Conservation (phyloP, 2,329 filamentous ascomycete species). For the Remersonia thermophila region DNA sequence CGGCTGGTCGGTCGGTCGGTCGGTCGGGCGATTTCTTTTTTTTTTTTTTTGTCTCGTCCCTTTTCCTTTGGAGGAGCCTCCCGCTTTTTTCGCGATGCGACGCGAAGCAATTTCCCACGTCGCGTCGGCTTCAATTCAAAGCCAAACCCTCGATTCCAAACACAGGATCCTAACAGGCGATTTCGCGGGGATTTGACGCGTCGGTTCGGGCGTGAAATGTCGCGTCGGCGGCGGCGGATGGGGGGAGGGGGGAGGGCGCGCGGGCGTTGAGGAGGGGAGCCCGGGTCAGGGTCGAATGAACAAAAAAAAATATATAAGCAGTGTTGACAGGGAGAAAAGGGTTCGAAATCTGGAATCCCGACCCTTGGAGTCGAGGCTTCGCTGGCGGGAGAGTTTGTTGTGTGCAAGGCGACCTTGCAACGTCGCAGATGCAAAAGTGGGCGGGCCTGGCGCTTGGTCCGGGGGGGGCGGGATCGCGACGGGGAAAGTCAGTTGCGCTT, state of each 20-base stretch:
- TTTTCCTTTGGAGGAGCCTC: too few species aligned
- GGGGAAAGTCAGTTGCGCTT: slow-evolving; percentile 14
- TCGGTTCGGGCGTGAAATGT: slow-evolving; percentile 11
- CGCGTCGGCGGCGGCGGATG: neutral
- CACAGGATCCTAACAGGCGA: neutral
- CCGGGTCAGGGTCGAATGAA: too few species aligned
- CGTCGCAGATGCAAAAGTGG: neutral
- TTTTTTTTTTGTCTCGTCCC: slow-evolving; percentile 1
- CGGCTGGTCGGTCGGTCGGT: slow-evolving; percentile 1
- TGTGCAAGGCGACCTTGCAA: slow-evolving; percentile 10
- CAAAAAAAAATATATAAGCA: neutral
- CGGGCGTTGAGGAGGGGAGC: too few species aligned
- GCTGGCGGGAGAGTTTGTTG: slow-evolving; percentile 1
- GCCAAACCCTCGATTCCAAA: too few species aligned
- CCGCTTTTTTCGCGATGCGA: too few species aligned
- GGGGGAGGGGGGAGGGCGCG: too few species aligned
- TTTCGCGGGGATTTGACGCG: slow-evolving; percentile 13
- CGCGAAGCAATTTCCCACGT: neutral
- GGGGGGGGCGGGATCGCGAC: slow-evolving; percentile 11
- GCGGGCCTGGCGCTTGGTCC: slow-evolving; percentile 2
- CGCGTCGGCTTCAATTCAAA: slow-evolving; percentile 9
- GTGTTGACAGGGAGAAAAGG: too few species aligned
- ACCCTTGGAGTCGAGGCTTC: too few species aligned
- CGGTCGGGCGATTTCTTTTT: neutral
- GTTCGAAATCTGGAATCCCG: too few species aligned